Base-by-base conservation (phyloP, 768 basidiomycete species). In the Coprinellus aureogranulatus region DNA sequence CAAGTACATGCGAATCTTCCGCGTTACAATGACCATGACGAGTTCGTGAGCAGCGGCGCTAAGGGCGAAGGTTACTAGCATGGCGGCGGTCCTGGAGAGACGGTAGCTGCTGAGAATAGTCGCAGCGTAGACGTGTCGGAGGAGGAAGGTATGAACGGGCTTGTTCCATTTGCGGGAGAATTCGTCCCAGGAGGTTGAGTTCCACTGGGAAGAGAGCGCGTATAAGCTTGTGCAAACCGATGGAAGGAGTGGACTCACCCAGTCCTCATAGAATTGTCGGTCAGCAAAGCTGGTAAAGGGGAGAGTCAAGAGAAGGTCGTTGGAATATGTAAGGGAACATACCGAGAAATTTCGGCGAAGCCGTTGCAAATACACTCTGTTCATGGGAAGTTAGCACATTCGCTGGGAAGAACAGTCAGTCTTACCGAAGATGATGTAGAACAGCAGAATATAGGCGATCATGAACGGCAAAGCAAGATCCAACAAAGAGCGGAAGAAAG, bases 121-220 rank as follows among this genome's bases (percentile, higher is more conserved):
- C 10, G 94, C 89, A 2, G 94, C 88, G 64, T 99, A 99, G 30
- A 99, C 94, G 68, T 99, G 97, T 11, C 93, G 86, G 18, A 98
- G 81, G 39, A 99, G 83, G 81, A 92, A 92, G n/a, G 81, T 81
- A 63, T 98, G 88, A 30, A 98, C 96, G 11, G 96, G 96, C 62
- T 92, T 94, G 75, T 98, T 98, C 96, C 97, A 98, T 75, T 96
- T 95, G 44, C 97, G 87, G 3, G 95, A 91, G 70, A 96, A 98
- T 71, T 98, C 93, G 63, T 98, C 96, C 91, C 90, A 94, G 2
- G 93, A 92, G 0, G 89, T 93, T 5, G 93, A 93, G 72, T 98
- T 98, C 96, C 96, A 98, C 90, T 85, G 76, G 61, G 18, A 16
- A 53, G 26, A 27, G 14, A n/a, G n/a, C n/a, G n/a, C n/a, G 20